Evolutionary conservation across 2,329 filamentous ascomycete genomes (phyloP).

Genomic region (Ophiosphaerella korrae): DNA sequence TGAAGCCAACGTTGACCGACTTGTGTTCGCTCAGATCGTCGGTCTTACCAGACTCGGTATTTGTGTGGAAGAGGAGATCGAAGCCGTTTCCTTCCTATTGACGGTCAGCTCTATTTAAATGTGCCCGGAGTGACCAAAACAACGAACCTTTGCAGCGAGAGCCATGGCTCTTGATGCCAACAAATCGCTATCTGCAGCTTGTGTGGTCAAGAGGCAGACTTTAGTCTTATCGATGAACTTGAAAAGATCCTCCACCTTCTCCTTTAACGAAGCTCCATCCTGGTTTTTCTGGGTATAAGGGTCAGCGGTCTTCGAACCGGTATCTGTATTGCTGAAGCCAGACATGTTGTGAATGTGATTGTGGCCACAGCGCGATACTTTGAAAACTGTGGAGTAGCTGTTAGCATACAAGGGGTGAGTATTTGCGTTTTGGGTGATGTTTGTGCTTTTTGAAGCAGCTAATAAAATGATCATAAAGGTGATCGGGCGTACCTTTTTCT

Average conservation of each 20-base stretch:
- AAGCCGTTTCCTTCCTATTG: slow-evolving; percentile 74
- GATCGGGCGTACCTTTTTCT: slow-evolving; percentile 17
- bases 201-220: slow-evolving; percentile 89
- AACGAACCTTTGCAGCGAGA: slow-evolving; percentile 72
- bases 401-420: slow-evolving; percentile 24
- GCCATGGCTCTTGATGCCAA: slow-evolving; percentile 87
- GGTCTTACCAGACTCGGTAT: slow-evolving; percentile 87
- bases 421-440: slow-evolving; percentile 7
- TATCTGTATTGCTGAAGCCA: slow-evolving; percentile 47
- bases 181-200: slow-evolving; percentile 66
- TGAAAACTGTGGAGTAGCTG: slow-evolving; percentile 22
- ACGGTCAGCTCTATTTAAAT: slow-evolving; percentile 4
- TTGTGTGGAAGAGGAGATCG: slow-evolving; percentile 88
- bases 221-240: slow-evolving; percentile 75
- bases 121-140: neutral
- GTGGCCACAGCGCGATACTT: slow-evolving; percentile 11
- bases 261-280: slow-evolving; percentile 70
- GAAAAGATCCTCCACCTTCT: slow-evolving; percentile 77
- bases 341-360: slow-evolving; percentile 34
- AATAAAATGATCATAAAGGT: slow-evolving; percentile 7
- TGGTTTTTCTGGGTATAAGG: slow-evolving; percentile 81
- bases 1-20: slow-evolving; percentile 81
- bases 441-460: slow-evolving; percentile 4
- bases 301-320: slow-evolving; percentile 61
- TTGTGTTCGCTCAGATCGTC: slow-evolving; percentile 75